These are phyloP conservation scores for Nadsonia starkeyi-henricii DNA, from an alignment of 1,139 yeast genomes.

Conservation along the genomic window DNA sequence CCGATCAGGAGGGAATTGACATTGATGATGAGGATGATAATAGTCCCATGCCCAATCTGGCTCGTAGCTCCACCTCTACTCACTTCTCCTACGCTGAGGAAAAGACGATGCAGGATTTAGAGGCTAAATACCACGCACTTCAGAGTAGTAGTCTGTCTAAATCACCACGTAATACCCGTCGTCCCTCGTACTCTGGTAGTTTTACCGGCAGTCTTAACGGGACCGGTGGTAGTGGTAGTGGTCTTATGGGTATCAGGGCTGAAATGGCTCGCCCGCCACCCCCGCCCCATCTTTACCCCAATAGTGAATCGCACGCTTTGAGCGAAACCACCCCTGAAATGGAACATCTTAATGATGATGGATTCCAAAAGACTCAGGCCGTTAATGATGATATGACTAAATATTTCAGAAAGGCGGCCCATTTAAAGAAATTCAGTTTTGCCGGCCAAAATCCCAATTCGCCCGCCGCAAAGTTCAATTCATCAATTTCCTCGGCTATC, in stretches of 20 bases:
- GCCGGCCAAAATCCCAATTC: neutral
- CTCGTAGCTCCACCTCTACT: constrained; percentile 13
- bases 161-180: neutral
- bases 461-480: neutral
- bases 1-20: no score
- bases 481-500: neutral
- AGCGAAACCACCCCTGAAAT: neutral
- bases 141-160: constrained; percentile 5
- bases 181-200: neutral
- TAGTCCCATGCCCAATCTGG: constrained; percentile 7
- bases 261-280: constrained; percentile 17
- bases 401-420: neutral
- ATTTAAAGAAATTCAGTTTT: neutral
- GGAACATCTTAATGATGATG: neutral
- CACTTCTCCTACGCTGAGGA: constrained; percentile 56
- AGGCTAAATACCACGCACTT: constrained; percentile 54
- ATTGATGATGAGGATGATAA: constrained; percentile 8
- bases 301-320: neutral
- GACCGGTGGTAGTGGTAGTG: no score
- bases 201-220: no score
- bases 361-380: neutral
- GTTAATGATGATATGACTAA: neutral
- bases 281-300: constrained; percentile 10
- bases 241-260: constrained; percentile 7
- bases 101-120: constrained; percentile 49